phyloP scores from a whole-genome alignment of 176 grass and related monocot genomes.

The Eremochloa ophiuroides region DNA sequence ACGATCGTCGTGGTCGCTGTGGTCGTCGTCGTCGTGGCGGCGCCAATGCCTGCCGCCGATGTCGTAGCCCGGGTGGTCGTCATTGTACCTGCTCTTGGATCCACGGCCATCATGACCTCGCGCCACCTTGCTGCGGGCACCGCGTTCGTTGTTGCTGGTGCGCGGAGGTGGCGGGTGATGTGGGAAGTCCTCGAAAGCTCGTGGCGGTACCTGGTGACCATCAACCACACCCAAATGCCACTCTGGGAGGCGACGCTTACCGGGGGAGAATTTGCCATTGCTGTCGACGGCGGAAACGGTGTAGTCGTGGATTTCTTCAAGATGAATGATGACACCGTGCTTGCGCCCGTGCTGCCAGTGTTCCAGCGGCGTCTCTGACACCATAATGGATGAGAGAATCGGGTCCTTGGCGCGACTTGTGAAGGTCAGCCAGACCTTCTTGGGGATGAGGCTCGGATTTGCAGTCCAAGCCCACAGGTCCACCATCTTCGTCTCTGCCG shows the following conservation, averaged over 20 bases:
- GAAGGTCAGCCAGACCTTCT: neutral
- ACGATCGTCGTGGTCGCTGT: fast-evolving
- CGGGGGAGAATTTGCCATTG: neutral
- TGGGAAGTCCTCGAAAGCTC: too few species aligned
- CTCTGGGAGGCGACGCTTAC: neutral
- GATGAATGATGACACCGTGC: neutral
- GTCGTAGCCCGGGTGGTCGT: neutral
- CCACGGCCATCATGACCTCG: neutral
- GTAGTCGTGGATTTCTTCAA: too few species aligned
- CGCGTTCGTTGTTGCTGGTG: too few species aligned
- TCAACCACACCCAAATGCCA: neutral
- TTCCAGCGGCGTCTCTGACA: neutral
- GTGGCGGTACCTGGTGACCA: neutral
- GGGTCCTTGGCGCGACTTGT: neutral
- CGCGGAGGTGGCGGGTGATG: too few species aligned
- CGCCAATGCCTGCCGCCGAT: too few species aligned
- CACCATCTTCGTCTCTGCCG: neutral
- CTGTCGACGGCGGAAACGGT: neutral
- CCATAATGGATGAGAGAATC: neutral
- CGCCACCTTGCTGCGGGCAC: fast-evolving
- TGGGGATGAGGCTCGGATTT: neutral
- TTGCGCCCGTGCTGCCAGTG: neutral
- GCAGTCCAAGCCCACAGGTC: neutral
- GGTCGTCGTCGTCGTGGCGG: neutral
- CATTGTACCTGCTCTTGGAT: neutral